Evolutionary conservation across 1,284 basidiomycete genomes (phyloP).

Genomic region (Ustilago shanxiensis): DNA sequence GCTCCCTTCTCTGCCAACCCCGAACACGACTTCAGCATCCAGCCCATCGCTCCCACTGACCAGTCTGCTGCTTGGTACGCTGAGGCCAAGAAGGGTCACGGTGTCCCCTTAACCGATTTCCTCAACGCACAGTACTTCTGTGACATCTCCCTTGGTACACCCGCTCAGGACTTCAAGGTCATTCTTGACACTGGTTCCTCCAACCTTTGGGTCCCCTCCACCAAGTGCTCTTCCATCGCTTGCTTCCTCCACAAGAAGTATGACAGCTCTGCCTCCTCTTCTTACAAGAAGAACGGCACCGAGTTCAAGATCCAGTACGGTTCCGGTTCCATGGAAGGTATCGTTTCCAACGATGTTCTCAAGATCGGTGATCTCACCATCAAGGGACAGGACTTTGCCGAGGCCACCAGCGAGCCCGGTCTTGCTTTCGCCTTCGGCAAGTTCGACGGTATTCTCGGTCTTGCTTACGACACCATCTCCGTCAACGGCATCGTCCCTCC

Average conservation of each 20-base stretch:
- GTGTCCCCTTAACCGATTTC: slow-evolving; percentile 92
- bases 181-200: slow-evolving; percentile 89
- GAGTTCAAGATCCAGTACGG: slow-evolving; percentile 95
- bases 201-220: slow-evolving; percentile 94
- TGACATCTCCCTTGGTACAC: slow-evolving; percentile 85
- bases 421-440: slow-evolving; percentile 92
- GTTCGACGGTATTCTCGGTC: slow-evolving; percentile 94
- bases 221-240: slow-evolving; percentile 90
- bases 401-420: slow-evolving; percentile 95
- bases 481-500: slow-evolving; percentile 95
- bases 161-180: slow-evolving; percentile 81
- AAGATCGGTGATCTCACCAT: slow-evolving; percentile 87
- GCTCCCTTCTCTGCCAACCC: slow-evolving; percentile 71
- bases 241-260: slow-evolving; percentile 98
- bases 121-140: slow-evolving; percentile 98
- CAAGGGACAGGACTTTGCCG: slow-evolving; percentile 88
- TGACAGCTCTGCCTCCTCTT: slow-evolving; percentile 82
- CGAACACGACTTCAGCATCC: slow-evolving; percentile 74
- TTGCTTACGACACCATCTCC: slow-evolving; percentile 94
- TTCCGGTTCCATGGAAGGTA: slow-evolving; percentile 96
- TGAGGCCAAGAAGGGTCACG: slow-evolving; percentile 80
- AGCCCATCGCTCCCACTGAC: slow-evolving; percentile 61
- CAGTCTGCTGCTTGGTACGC: slow-evolving; percentile 55
- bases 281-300: slow-evolving; percentile 92
- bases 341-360: slow-evolving; percentile 87